Percentiles rank a stretch among this genome's conserved stretches.
Evolutionary conservation across 2,329 filamentous ascomycete species (phyloP).

Genomic region (Colletotrichum theobromicola): DNA sequence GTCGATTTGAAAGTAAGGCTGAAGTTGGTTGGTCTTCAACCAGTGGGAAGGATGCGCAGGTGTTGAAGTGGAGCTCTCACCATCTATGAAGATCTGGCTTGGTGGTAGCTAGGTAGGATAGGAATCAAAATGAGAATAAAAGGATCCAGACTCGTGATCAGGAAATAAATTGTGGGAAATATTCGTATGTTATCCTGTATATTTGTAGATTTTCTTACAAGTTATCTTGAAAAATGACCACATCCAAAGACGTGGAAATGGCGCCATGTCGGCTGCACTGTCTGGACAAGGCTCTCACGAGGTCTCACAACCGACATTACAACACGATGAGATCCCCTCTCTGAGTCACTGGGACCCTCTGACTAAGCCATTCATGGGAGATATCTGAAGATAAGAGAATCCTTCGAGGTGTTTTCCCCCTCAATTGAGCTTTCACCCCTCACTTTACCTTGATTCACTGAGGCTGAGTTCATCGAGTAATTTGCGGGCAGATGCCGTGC

Average conservation of each 20-base stretch:
- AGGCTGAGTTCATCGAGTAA: neutral
- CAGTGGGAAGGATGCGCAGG: no score
- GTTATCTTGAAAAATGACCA: neutral
- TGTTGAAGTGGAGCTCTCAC: no score
- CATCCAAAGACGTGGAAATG: neutral
- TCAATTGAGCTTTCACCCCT: neutral
- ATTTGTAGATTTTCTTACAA: neutral
- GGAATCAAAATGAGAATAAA: no score
- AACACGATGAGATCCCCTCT: neutral
- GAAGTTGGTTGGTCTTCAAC: no score
- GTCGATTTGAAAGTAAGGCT: no score
- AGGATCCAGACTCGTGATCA: no score
- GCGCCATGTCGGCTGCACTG: neutral
- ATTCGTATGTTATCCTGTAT: no score
- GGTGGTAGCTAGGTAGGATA: no score
- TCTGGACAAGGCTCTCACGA: neutral
- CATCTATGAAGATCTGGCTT: no score
- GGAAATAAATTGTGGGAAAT: no score
- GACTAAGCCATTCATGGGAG: neutral
- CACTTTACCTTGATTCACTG: neutral
- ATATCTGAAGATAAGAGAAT: neutral
- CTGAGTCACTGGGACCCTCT: neutral
- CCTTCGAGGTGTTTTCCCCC: neutral
- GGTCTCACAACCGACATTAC: neutral
- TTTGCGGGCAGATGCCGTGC: neutral